phyloP scores from a whole-genome alignment of 169 alveolate species.

The Plasmodium knowlesi region DNA sequence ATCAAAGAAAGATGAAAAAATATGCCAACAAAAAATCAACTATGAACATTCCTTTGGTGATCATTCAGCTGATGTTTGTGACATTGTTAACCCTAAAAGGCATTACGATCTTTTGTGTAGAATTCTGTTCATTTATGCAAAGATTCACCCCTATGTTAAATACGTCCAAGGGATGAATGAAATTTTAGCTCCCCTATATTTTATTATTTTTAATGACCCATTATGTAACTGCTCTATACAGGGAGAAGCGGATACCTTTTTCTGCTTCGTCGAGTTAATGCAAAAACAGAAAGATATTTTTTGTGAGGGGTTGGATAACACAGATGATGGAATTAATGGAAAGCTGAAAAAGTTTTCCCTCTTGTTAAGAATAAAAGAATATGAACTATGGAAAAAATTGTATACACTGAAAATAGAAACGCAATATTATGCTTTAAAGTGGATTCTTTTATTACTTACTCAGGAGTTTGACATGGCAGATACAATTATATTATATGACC shows the following conservation, averaged over 20 bases:
- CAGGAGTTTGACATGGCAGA: conserved; percentile 80
- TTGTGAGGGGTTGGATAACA: conserved; percentile 78
- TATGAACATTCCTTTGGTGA: background rate
- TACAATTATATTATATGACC: conserved; percentile 70
- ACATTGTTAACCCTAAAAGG: conserved; percentile 61
- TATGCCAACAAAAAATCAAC: background rate
- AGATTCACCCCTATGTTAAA: conserved; percentile 84
- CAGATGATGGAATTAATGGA: conserved; percentile 78
- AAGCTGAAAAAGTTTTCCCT: conserved; percentile 76
- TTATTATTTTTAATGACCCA: conserved; percentile 79
- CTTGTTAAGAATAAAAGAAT: conserved; percentile 67
- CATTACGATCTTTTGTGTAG: conserved; percentile 82
- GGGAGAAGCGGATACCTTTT: conserved; percentile 91
- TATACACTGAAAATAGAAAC: conserved; percentile 74
- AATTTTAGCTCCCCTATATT: conserved; percentile 86
- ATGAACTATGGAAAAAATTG: conserved; percentile 67
- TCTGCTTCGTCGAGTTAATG: conserved; percentile 89
- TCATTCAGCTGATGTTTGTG: conserved; percentile 39
- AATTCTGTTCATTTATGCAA: conserved; percentile 87
- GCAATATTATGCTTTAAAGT: conserved; percentile 80
- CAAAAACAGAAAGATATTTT: conserved; percentile 86
- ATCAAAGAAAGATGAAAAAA: background rate
- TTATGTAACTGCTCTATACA: conserved; percentile 77
- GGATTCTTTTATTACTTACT: conserved; percentile 82
- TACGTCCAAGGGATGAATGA: conserved; percentile 94